Evolutionary conservation across 148 eudicot species (phyloP), one percentile per base, ranked within the genome.

Genomic region (Persicaria tinctoria): DNA sequence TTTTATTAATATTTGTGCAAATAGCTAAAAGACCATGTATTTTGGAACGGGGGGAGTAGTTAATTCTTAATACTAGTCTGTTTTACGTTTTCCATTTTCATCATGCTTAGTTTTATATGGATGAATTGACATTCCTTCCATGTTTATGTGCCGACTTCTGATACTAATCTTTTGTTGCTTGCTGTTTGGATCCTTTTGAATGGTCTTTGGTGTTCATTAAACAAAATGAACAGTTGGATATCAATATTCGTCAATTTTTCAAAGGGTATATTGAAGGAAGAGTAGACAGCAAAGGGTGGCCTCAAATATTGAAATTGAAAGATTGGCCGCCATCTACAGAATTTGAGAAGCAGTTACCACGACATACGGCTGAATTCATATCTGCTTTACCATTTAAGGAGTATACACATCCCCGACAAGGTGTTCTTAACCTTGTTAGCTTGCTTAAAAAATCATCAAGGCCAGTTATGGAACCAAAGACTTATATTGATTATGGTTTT

Each of bases 401-500:
- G 73, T 94, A 94, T 74, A 91, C 98, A 8, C 87, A 94, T 85
- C 97, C 98, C 9, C 80, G 68, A 51, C 79, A 83, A 17, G 97
- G 97, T 75, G 77, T 86, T 49, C 79, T 91, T 47, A 94, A 94
- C 83, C 88, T 94, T 75, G 91, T 93, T 73, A 87, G 85, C 80
- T 84, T 91, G 74, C 98, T 97, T 14, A 84, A 85, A 49, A 81
- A 80, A 17, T 86, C 90, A 78, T 79, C 79, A 66, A 93, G 87
- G 85, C 98, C 98, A 9, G 98, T 91, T 77, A 78, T 93, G 82
- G 98, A 97, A 68, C 97, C 97, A 16, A 93, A 93, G 81, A 88
- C 93, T 7, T 91, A 93, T 71, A 88, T 93, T 60, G 98, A 95
- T 1, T 93, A 93, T 84, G 98, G 98, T 54, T 78, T 79, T 68